Evolutionary conservation across 352 stramenopile species (phyloP).

Genomic region (Phytopythium ostracodes): DNA sequence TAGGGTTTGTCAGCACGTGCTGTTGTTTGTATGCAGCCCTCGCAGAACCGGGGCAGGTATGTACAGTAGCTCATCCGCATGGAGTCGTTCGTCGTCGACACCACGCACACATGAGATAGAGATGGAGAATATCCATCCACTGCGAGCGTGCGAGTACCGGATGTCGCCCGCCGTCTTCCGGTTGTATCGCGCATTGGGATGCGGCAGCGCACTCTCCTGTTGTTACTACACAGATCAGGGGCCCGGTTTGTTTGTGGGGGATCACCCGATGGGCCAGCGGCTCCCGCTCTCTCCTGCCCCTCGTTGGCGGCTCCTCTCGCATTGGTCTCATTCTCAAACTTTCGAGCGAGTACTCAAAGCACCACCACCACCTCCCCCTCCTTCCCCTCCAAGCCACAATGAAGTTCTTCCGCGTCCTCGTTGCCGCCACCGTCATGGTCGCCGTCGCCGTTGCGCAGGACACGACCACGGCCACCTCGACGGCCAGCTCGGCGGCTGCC

Average conservation of each 20-base stretch:
- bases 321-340: constrained; percentile 15
- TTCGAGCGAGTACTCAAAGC: constrained; percentile 12
- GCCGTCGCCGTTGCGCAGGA: constrained; percentile 3
- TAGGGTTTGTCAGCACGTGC: not conserved
- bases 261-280: not conserved
- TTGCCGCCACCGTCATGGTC: constrained; percentile 10
- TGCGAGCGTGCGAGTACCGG: not conserved
- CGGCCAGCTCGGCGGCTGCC: not conserved
- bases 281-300: not conserved
- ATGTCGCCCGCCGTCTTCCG: not conserved
- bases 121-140: not conserved
- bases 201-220: not conserved
- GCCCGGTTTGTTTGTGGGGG: not conserved
- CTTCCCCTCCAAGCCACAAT: constrained; percentile 4
- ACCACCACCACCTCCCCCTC: not conserved
- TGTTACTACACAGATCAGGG: not conserved
- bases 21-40: not conserved
- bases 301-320: not conserved
- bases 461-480: constrained; percentile 5
- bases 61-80: not conserved
- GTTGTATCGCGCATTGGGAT: not conserved
- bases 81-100: not conserved
- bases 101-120: not conserved
- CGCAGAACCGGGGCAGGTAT: not conserved
- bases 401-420: constrained; percentile 15